phyloP scores from a whole-genome alignment of 306 rosid genomes.

The Fragaria ananassa region DNA sequence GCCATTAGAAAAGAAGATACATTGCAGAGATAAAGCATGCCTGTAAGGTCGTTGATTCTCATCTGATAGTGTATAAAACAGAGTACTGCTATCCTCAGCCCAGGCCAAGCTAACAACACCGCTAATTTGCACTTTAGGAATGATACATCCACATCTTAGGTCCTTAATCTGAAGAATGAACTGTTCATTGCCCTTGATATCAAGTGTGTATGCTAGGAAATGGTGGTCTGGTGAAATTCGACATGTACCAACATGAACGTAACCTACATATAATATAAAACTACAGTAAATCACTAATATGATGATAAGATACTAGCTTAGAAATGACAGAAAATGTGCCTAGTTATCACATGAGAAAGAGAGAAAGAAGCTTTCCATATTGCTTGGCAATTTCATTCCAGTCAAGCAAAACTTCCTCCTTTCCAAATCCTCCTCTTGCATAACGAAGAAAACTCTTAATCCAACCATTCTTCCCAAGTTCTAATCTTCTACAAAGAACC shows the following conservation, averaged over 20 bases:
- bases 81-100: conserved; percentile 61
- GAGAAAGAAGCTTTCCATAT: conserved; percentile 51
- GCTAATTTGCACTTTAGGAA: conserved; percentile 45
- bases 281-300: background rate
- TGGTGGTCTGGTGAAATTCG: conserved; percentile 82
- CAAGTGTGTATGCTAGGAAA: conserved; percentile 74
- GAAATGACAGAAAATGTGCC: background rate
- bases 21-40: conserved; percentile 35
- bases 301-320: background rate
- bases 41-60: conserved; percentile 91
- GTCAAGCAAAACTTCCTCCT: conserved; percentile 72
- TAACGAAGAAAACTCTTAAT: conserved; percentile 31
- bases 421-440: conserved; percentile 32
- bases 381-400: conserved; percentile 84
- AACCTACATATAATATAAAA: conserved; percentile 47
- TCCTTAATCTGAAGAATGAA: conserved; percentile 81
- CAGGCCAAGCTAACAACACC: conserved; percentile 87
- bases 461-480: conserved; percentile 36
- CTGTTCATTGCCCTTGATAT: conserved; percentile 65
- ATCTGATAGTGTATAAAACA: conserved; percentile 74
- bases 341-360: background rate
- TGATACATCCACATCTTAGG: conserved; percentile 54
- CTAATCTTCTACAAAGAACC: conserved; percentile 63
- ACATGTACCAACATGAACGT: conserved; percentile 89
- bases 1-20: background rate